Conservation (phyloP, 2,329 filamentous ascomycete genomes). For the Fusarium falciforme region DNA sequence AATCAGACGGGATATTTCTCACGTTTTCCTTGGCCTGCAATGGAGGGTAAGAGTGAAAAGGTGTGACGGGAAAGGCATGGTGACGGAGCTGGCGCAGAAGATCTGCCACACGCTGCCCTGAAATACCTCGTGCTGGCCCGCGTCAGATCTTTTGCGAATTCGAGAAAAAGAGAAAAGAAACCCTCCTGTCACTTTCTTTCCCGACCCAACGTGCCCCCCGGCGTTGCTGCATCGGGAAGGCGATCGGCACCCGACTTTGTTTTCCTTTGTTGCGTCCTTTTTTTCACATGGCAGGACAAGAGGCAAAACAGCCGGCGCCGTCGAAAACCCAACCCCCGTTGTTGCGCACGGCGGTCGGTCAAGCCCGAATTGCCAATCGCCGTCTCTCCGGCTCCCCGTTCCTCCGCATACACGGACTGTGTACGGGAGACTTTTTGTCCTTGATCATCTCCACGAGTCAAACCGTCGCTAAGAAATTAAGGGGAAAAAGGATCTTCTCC, state of each 20-base stretch:
- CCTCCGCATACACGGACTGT: constrained; percentile 15
- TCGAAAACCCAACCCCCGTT: neutral
- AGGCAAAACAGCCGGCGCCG: constrained; percentile 22
- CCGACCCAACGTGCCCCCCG: constrained; percentile 6
- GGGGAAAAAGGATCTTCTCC: constrained; percentile 12
- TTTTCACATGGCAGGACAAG: constrained; percentile 7
- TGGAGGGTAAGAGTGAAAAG: constrained; percentile 18
- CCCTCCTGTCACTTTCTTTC: constrained; percentile 12
- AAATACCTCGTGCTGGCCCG: constrained; percentile 12
- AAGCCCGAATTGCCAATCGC: constrained; percentile 20
- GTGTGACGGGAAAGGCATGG: constrained; percentile 11
- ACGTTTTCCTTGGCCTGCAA: constrained; percentile 28
- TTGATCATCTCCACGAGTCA: constrained; percentile 27
- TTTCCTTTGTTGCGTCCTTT: neutral
- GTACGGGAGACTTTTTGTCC: constrained; percentile 4
- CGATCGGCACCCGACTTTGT: constrained; percentile 11
- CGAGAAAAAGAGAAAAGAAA: neutral
- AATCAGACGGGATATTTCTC: constrained; percentile 30
- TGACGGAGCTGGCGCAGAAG: constrained; percentile 20
- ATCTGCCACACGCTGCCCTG: constrained; percentile 12
- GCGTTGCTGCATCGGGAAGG: constrained; percentile 12
- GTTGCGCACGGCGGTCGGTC: neutral
- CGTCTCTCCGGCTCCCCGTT: constrained; percentile 17
- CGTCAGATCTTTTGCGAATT: neutral
- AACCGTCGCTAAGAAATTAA: constrained; percentile 11